Percentiles rank a stretch among this genome's conserved stretches.
phyloP scores from a whole-genome alignment of 2,329 filamentous ascomycete genomes.

The Lecanicillium sp. region DNA sequence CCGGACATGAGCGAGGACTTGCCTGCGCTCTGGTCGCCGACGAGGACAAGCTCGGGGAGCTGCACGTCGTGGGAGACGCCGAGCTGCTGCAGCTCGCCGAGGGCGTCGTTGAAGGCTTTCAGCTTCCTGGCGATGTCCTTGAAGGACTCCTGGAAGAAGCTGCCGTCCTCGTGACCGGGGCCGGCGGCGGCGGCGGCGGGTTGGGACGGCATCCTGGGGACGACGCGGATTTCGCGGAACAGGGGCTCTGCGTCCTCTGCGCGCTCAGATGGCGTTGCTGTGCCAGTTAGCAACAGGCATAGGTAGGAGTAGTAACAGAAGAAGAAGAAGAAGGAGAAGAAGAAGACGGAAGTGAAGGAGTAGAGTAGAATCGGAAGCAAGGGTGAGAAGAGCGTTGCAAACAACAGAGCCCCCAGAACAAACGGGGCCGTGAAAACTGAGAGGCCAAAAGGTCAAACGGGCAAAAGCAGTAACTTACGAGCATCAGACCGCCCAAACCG shows the following conservation, averaged over 20 bases:
- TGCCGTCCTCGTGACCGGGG: constrained; percentile 30
- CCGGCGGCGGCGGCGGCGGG: constrained; percentile 20
- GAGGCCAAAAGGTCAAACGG: neutral
- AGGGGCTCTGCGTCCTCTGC: constrained; percentile 31
- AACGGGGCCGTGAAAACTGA: neutral
- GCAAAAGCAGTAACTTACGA: constrained; percentile 25
- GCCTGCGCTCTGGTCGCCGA: constrained; percentile 80
- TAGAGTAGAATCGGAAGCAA: no score
- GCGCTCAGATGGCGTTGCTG: constrained; percentile 33
- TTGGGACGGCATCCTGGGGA: constrained; percentile 18
- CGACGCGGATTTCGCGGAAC: constrained; percentile 31
- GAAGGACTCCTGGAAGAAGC: constrained; percentile 38
- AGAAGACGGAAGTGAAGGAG: neutral
- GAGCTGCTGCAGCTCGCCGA: constrained; percentile 63
- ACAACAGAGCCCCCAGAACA: neutral
- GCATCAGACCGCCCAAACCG: constrained; percentile 32
- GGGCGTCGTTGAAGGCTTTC: constrained; percentile 58
- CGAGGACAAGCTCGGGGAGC: constrained; percentile 72
- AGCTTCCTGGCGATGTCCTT: constrained; percentile 55
- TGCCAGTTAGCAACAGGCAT: constrained; percentile 12
- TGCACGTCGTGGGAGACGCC: constrained; percentile 66
- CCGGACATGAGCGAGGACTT: constrained; percentile 67
- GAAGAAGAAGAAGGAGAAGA: neutral
- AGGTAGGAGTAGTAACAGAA: neutral
- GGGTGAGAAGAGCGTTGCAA: neutral